Base-by-base conservation (phyloP, 1,284 basidiomycete species). In the Ustilago loliicola region DNA sequence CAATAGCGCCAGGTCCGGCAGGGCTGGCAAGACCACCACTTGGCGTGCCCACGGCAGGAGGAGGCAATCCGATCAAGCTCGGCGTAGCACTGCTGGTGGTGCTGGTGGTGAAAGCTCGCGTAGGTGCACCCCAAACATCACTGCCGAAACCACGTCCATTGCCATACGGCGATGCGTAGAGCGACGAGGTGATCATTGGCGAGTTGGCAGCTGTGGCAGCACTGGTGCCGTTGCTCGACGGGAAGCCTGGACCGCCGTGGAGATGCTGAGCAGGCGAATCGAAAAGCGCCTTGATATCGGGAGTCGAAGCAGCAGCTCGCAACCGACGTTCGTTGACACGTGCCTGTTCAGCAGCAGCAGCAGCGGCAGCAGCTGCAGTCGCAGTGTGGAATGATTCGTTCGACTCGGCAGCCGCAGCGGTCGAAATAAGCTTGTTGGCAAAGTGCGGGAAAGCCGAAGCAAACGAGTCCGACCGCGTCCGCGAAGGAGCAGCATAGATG, bases 371-470 rank as follows among this genome's bases (percentile, higher is more conserved):
- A 13, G 79, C 70, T 4, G 71, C 69, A 45, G 79, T 61, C 8
- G 79, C 72, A 5, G 61, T 65, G 27, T 81, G 77, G 70, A 83
- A 79, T 27, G 80, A 83, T 59, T 83, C 83, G 57, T 69, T 81
- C 19, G 83, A 80, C 55, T 79, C 78, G 57, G 69, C 70, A 1
- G 70, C 73, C 5, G 73, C 67, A 0, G 80, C 72, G 0, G 79
- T 79, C n/a, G 83, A 84, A 62, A 84, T 72, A 2, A 98, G 91
- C 87, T 96, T 97, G 88, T 93, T 95, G 85, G 97, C 94, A 87
- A 98, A 98, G 87, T 97, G 95, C 36, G 95, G 93, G 89, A 98
- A 96, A 1, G 95, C 93, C 83, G 96, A 94, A 27, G 95, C 93
- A 83, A 96, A 96, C 5, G 94, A 95, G 85, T 98, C 96, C 30